phyloP scores from a whole-genome alignment of 805 yeast genomes.

The Candida ovalis region DNA sequence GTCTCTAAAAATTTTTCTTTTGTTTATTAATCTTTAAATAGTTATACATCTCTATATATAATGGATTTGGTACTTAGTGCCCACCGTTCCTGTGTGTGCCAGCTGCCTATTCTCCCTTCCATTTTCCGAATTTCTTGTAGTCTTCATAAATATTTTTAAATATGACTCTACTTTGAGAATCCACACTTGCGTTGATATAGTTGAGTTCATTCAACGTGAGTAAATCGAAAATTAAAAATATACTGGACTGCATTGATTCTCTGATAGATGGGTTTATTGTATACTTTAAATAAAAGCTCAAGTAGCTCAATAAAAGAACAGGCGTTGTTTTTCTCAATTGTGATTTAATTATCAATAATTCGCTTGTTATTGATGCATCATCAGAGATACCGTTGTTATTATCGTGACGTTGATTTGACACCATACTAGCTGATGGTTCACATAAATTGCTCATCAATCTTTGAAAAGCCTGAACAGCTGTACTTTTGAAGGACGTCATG shows the following conservation, averaged over 20 bases:
- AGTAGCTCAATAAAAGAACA: slow-evolving; percentile 53
- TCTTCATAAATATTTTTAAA: slow-evolving; percentile 66
- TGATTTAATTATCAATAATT: slow-evolving; percentile 50
- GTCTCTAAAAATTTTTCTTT: not conserved
- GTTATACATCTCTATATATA: not conserved
- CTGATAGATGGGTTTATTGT: slow-evolving; percentile 46
- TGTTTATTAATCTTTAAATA: not conserved
- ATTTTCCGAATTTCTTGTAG: slow-evolving; percentile 74
- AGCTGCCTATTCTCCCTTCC: slow-evolving; percentile 54
- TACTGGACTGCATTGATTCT: slow-evolving; percentile 48
- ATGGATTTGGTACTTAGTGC: too few relatives aligned
- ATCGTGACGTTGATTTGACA: slow-evolving; percentile 7
- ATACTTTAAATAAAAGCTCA: slow-evolving; percentile 46
- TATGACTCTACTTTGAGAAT: slow-evolving; percentile 62
- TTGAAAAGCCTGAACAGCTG: slow-evolving; percentile 48
- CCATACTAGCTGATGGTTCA: slow-evolving; percentile 52
- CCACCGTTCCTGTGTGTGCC: too few relatives aligned
- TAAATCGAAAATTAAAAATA: slow-evolving; percentile 64
- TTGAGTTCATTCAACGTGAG: slow-evolving; percentile 64
- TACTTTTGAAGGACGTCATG: too few relatives aligned
- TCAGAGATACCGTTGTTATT: slow-evolving; percentile 4
- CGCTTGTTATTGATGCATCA: slow-evolving; percentile 44
- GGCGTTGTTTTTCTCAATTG: slow-evolving; percentile 64
- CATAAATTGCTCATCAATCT: slow-evolving; percentile 66
- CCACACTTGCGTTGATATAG: slow-evolving; percentile 60